A percentile compares a stretch with the other conserved stretches of the same genome.
These are phyloP conservation scores for Nemania abortiva DNA, from an alignment of 2,329 filamentous ascomycete species.

Conservation along the genomic window DNA sequence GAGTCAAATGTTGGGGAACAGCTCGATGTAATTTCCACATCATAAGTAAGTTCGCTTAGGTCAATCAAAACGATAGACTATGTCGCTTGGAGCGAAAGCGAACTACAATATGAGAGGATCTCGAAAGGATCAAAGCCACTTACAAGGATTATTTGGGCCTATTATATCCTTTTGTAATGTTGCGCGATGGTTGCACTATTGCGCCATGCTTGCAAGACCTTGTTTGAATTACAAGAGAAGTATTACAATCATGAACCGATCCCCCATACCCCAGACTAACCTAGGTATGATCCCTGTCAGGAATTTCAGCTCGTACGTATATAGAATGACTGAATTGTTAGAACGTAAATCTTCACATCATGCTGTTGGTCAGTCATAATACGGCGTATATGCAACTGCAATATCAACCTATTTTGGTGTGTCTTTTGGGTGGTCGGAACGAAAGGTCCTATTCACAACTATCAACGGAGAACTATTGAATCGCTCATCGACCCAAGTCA, in stretches of 20 bases:
- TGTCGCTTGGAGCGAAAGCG: neutral
- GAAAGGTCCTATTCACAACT: neutral
- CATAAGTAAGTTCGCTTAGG: neutral
- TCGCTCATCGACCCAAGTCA: neutral
- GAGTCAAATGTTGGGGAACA: neutral
- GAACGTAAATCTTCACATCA: neutral
- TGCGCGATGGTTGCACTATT: neutral
- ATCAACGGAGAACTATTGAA: neutral
- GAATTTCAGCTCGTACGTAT: neutral
- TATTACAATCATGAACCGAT: neutral
- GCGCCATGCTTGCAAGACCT: neutral
- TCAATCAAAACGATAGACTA: neutral
- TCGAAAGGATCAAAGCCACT: neutral
- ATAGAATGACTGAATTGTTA: neutral
- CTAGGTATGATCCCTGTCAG: neutral
- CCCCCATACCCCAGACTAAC: neutral
- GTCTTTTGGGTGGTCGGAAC: neutral
- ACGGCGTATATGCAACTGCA: neutral
- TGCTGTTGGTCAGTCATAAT: neutral
- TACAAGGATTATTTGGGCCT: neutral
- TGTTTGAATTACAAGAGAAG: neutral
- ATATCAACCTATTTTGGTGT: neutral
- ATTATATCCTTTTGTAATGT: neutral
- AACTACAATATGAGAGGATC: neutral
- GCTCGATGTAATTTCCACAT: neutral